These are phyloP conservation scores for Neonectria neomacrospora DNA, from an alignment of 2,329 filamentous ascomycete genomes.

Conservation along the genomic window DNA sequence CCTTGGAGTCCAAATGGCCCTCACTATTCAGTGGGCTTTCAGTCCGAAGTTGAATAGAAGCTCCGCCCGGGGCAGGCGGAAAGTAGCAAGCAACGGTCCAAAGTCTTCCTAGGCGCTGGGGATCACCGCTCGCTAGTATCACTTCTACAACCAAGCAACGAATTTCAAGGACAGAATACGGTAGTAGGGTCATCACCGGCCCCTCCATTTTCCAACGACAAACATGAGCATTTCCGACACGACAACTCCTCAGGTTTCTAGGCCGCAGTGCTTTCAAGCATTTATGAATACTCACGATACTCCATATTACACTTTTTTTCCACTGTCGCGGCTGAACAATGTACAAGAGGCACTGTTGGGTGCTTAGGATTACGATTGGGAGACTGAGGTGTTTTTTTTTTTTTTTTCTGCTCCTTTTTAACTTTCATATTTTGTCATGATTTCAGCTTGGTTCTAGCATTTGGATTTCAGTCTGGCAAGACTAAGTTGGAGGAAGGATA, in stretches of 20 bases:
- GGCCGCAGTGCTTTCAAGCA: slow-evolving; percentile 33
- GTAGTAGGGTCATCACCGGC: neutral
- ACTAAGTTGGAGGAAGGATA: neutral
- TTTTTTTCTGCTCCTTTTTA: slow-evolving; percentile 14
- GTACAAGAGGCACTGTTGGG: slow-evolving; percentile 34
- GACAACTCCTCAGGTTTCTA: slow-evolving; percentile 9
- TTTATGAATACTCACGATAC: slow-evolving; percentile 37
- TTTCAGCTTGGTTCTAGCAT: neutral
- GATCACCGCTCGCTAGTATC: too few relatives aligned
- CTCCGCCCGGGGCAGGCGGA: too few relatives aligned
- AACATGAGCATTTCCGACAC: neutral
- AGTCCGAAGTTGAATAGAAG: slow-evolving; percentile 69
- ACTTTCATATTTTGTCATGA: slow-evolving; percentile 29
- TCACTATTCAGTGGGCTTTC: slow-evolving; percentile 83
- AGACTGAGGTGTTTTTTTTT: neutral
- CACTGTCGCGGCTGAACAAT: slow-evolving; percentile 3
- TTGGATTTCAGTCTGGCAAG: neutral
- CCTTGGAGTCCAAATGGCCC: slow-evolving; percentile 71
- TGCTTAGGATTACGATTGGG: slow-evolving; percentile 29
- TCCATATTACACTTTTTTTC: slow-evolving; percentile 22
- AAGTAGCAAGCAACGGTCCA: neutral
- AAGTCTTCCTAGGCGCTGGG: neutral
- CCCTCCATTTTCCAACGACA: neutral
- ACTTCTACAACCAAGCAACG: neutral
- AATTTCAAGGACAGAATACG: neutral